A percentile compares a stretch with the other conserved stretches of the same genome.
Evolutionary conservation across 2,329 filamentous ascomycete species (phyloP).

Genomic region (Cadophora luteo-olivacea): DNA sequence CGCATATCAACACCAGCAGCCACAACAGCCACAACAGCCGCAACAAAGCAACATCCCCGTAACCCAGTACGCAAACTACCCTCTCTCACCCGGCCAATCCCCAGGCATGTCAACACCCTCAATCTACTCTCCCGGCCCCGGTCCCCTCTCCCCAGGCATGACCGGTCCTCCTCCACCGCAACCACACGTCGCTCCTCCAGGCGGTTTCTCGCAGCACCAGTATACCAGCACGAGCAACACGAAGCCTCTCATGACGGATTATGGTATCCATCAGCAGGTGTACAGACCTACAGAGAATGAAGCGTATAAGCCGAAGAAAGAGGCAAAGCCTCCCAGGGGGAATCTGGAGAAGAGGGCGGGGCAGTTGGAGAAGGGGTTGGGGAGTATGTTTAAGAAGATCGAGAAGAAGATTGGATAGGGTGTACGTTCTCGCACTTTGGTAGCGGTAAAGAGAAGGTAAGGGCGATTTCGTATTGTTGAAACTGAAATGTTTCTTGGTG

Average conservation of each 20-base stretch:
- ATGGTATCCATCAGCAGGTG: slow-evolving; percentile 69
- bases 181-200: slow-evolving; percentile 49
- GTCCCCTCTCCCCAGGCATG: not conserved
- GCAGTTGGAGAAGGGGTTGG: slow-evolving; percentile 72
- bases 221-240: slow-evolving; percentile 46
- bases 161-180: slow-evolving; percentile 16
- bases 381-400: slow-evolving; percentile 77
- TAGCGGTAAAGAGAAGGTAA: not conserved
- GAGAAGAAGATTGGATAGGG: slow-evolving; percentile 64
- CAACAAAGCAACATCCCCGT: slow-evolving; percentile 33
- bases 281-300: slow-evolving; percentile 74
- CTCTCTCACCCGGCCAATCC: slow-evolving; percentile 48
- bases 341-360: slow-evolving; percentile 71
- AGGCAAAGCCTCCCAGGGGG: slow-evolving; percentile 55
- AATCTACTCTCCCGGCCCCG: slow-evolving; percentile 33
- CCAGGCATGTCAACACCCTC: slow-evolving; percentile 46
- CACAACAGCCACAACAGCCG: slow-evolving; percentile 19
- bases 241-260: slow-evolving; percentile 52
- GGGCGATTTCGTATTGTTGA: not conserved
- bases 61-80: slow-evolving; percentile 54
- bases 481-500: too few relatives aligned
- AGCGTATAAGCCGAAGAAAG: slow-evolving; percentile 49
- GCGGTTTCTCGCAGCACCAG: slow-evolving; percentile 63
- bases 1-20: slow-evolving; percentile 29
- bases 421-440: not conserved